Evolutionary conservation across 2,329 filamentous ascomycete species (phyloP).

Genomic region (Fusarium goolgardi): DNA sequence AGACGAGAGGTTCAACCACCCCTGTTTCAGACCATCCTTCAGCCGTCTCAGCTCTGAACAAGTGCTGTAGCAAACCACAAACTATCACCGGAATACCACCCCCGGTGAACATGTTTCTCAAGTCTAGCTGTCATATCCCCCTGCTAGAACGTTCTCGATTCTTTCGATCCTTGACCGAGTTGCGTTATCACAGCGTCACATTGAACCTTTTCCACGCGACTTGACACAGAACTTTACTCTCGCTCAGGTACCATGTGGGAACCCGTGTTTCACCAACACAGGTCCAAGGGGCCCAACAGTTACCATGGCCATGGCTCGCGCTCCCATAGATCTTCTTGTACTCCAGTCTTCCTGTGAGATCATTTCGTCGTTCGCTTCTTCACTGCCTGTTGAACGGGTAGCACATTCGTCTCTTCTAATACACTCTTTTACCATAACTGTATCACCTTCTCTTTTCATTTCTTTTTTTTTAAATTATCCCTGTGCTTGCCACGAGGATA

Average conservation of each 20-base stretch:
- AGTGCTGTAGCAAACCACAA: conserved; percentile 21
- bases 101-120: conserved; percentile 16
- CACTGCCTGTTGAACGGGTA: conserved; percentile 29
- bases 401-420: conserved; percentile 19
- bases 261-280: conserved; percentile 32
- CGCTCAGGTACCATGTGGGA: conserved; percentile 5
- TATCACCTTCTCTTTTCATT: conserved; percentile 31
- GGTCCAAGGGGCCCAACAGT: conserved; percentile 2
- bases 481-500: conserved; percentile 24
- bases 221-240: conserved; percentile 25
- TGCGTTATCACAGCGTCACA: conserved; percentile 16
- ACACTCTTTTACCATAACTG: conserved; percentile 31
- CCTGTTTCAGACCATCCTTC: conserved; percentile 43
- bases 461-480: conserved; percentile 10
- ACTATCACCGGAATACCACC: conserved; percentile 14
- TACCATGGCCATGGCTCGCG: conserved; percentile 12
- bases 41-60: conserved; percentile 40
- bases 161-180: background rate
- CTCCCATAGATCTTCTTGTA: conserved; percentile 11
- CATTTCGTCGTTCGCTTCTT: conserved; percentile 23
- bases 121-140: conserved; percentile 10
- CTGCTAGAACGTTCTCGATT: conserved; percentile 30
- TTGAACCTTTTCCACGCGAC: conserved; percentile 17
- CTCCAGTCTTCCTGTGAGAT: conserved; percentile 16
- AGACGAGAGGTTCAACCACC: conserved; percentile 29